phyloP scores from a whole-genome alignment of 1,284 basidiomycete species.

The Exobasidium rhododendri region DNA sequence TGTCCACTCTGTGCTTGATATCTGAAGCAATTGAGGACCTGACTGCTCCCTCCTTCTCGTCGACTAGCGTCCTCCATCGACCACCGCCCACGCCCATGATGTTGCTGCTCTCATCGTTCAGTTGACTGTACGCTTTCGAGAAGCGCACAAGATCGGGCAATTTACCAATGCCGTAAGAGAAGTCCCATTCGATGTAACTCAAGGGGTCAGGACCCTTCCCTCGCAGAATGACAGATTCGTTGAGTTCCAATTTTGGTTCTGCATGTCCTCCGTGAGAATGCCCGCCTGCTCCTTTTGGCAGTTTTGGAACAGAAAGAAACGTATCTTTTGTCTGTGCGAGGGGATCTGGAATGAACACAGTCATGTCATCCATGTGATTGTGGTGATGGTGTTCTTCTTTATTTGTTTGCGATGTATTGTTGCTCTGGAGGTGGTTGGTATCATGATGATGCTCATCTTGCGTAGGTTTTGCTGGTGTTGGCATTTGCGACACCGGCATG shows the following conservation, averaged over 20 bases:
- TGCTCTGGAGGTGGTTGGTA: no score
- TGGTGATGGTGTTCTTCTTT: background rate
- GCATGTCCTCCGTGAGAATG: conserved; percentile 27
- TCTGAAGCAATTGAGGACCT: conserved; percentile 29
- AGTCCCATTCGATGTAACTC: conserved; percentile 53
- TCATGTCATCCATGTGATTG: background rate
- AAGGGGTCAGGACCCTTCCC: conserved; percentile 49
- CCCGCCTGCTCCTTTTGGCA: conserved; percentile 11
- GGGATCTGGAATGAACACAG: background rate
- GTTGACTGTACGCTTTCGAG: conserved; percentile 20
- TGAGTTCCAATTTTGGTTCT: conserved; percentile 25
- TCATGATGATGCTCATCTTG: no score
- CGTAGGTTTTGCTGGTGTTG: no score
- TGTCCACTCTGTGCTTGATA: conserved; percentile 22
- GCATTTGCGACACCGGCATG: no score
- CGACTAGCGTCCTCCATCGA: conserved; percentile 45
- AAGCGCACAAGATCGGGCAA: conserved; percentile 34
- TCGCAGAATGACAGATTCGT: conserved; percentile 42
- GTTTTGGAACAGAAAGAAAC: background rate
- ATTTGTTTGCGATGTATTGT: no score
- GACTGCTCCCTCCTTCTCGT: conserved; percentile 24
- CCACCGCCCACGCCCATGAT: conserved; percentile 41
- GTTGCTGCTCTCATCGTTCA: conserved; percentile 18
- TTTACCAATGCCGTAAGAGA: conserved; percentile 31
- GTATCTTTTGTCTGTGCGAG: background rate